Percentiles rank a stretch among this genome's conserved stretches.
Conservation (phyloP, 2,329 filamentous ascomycete species). For the Cyphellophora attinorum region DNA sequence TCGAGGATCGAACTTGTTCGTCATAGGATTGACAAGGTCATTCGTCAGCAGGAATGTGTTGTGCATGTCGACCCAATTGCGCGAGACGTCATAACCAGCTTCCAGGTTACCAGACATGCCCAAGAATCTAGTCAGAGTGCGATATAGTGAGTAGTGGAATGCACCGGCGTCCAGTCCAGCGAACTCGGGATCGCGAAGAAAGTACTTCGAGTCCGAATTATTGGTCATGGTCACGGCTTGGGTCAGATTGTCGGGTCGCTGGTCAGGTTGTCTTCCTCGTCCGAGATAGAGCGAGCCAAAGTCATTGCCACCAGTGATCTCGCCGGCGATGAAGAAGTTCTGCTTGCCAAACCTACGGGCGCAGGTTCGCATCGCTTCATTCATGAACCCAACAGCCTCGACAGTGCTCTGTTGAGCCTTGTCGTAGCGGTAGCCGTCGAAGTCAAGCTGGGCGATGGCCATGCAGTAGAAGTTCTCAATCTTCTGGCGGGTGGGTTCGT, state of each 20-base stretch:
- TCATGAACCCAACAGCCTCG: constrained; percentile 51
- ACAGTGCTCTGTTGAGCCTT: constrained; percentile 57
- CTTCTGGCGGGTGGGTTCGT: constrained; percentile 46
- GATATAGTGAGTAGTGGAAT: constrained; percentile 57
- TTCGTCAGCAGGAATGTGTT: constrained; percentile 48
- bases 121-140: constrained; percentile 51
- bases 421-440: constrained; percentile 59
- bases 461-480: constrained; percentile 55
- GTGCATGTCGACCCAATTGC: constrained; percentile 49
- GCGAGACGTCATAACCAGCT: constrained; percentile 43
- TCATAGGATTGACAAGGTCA: constrained; percentile 51
- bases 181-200: constrained; percentile 39
- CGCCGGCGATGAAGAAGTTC: constrained; percentile 56
- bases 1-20: constrained; percentile 52
- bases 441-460: constrained; percentile 52
- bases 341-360: constrained; percentile 47
- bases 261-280: constrained; percentile 48
- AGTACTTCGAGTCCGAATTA: constrained; percentile 32
- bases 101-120: constrained; percentile 49
- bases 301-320: constrained; percentile 54
- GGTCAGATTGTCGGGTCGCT: constrained; percentile 38
- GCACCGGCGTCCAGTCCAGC: constrained; percentile 48
- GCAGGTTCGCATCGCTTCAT: constrained; percentile 47
- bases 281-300: constrained; percentile 54
- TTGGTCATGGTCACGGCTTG: constrained; percentile 41